Base-by-base conservation (phyloP, 1,284 basidiomycete genomes). In the Puccinia horiana region DNA sequence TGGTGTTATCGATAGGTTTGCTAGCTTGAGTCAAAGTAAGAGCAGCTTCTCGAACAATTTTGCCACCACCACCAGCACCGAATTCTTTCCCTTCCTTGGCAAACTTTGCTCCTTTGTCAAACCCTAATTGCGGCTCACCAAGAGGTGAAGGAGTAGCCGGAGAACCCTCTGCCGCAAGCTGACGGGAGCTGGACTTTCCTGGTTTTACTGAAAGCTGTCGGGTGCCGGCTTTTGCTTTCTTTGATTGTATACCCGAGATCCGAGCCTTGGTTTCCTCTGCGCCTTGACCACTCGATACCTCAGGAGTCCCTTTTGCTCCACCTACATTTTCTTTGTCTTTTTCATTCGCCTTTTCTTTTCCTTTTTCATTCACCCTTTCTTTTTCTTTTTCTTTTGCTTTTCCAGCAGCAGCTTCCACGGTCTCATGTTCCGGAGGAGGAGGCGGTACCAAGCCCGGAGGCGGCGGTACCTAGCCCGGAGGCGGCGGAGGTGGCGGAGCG, bases 41-140 rank as follows among this genome's bases (percentile, higher is more conserved):
- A 2, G 44, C 69, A 49, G 69, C 69, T 49, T 72, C 44, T 49
- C 69, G 69, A 72, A 49, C 69, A 29, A 72, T 0, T 72, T 44
- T 40, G 8, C 23, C 32, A 35, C 61, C 32, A 32, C 32, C 61
- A 14, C 61, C 32, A 32, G 5, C 61, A 14, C 61, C 63, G 3
- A 40, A 23, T 65, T 65, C 63, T n/a, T 32, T 32, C n/a, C 32
- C 61, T 3, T 37, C 37, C 37, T 65, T 65, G 16, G 37, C 54
- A 26, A 26, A 23, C 12, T 56, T 56, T n/a, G n/a, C 63, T 40
- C 6, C 63, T 37, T 65, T 65, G 5, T 37, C 63, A 40, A 37
- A 2, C 9, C 32, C 32, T 6, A n/a, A 23, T 54, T 54, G 18
- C n/a, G 52, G 20, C 20, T 58, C 26, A 12, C n/a, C 56, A 37